These are phyloP conservation scores for Neoascochyta sp. DNA, from an alignment of 2,329 filamentous ascomycete genomes.

Conservation along the genomic window DNA sequence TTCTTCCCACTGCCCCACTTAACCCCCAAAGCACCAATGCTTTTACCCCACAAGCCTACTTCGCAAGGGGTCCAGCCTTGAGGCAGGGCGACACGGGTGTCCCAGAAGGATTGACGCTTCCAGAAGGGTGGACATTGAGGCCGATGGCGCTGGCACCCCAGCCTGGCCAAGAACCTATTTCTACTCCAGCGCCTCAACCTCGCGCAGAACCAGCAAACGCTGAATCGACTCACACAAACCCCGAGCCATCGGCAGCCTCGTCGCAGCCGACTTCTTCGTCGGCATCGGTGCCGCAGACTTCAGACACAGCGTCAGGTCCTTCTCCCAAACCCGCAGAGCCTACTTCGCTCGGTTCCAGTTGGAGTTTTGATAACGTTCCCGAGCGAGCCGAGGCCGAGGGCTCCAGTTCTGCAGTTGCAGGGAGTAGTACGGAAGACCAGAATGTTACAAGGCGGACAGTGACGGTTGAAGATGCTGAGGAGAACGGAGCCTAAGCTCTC, in stretches of 20 bases:
- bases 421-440: conserved; percentile 20
- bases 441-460: conserved; percentile 22
- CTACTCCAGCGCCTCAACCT: conserved; percentile 6
- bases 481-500: conserved; percentile 19
- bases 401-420: conserved; percentile 29
- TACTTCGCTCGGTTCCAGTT: conserved; percentile 34
- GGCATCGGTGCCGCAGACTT: conserved; percentile 3
- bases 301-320: conserved; percentile 8
- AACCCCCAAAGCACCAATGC: conserved; percentile 17
- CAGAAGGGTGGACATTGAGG: conserved; percentile 37
- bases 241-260: conserved; percentile 4
- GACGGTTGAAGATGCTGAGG: conserved; percentile 34
- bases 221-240: conserved; percentile 1
- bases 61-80: conserved; percentile 29
- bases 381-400: conserved; percentile 25
- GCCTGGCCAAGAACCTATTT: conserved; percentile 8
- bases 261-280: conserved; percentile 3
- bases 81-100: conserved; percentile 35
- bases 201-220: conserved; percentile 3
- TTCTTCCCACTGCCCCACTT: conserved; percentile 22
- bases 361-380: conserved; percentile 33
- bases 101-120: conserved; percentile 35
- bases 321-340: conserved; percentile 26
- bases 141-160: conserved; percentile 28
- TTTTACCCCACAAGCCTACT: conserved; percentile 31